Evolutionary conservation across 768 basidiomycete species (phyloP), one percentile per base, ranked within the genome.

Genomic region (Flagelloscypha sp.): DNA sequence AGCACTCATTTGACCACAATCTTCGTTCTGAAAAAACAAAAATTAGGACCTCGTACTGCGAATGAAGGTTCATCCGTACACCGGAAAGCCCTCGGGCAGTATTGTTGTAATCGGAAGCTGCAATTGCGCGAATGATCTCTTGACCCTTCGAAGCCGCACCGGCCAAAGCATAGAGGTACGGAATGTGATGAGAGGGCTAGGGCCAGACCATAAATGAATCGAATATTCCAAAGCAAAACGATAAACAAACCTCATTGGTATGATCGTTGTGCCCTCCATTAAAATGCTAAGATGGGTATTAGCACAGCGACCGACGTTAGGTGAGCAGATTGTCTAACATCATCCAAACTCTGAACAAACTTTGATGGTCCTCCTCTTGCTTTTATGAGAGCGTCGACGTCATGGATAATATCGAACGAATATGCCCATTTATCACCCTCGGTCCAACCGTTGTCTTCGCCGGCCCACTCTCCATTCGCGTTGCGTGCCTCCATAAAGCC

Each of bases 1-100:
- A 1, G 85, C 82, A 47, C 81, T 84, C 86, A 89, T 89, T 52
- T 90, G 86, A 1, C 86, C 85, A 44, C 85, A 88, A 49, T 90
- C 86, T 52, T 90, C 86, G 46, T 89, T 90, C 80, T 86, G 41
- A 17, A 1, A 12, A 9, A 12, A 36, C 7, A 36, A 6, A 5
- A 33, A 29, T 35, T 16, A 33, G 28, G 16, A 23, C 3, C 1
- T 31, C 18, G 15, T 15, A 35, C 15, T 35, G 13, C 15, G 20
- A 17, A 22, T 21, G 29, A 24, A 17, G 13, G 16, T 13, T 20
- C 6, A 30, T 11, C 56, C 70, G 15, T 48, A 84, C 84, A 11
- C 85, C 85, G 4, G 82, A 75, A 3, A 90, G 59, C 2, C 87
- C 86, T 24, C 64, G 71, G 0, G 77, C 65, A 0, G 79, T 75